Conservation (phyloP, 352 stramenopile genomes). For the Phytophthora citrophthora region DNA sequence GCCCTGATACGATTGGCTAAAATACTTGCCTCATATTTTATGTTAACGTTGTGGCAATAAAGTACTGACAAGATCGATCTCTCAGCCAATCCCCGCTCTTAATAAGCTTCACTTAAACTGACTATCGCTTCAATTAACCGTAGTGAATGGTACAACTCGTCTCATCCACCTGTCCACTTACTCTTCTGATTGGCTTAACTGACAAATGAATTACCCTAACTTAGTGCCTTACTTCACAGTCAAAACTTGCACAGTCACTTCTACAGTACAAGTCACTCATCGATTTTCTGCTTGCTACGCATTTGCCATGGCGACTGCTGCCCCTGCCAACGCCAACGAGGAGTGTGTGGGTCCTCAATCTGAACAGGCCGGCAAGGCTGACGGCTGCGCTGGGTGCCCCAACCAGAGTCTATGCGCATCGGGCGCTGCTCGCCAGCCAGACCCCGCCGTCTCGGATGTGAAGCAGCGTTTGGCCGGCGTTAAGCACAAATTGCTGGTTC, state of each 20-base stretch:
- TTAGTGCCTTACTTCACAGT: no score
- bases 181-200: no score
- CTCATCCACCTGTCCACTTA: no score
- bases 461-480: conserved; percentile 75
- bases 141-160: no score
- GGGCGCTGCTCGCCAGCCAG: conserved; percentile 86
- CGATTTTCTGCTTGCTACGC: conserved; percentile 11
- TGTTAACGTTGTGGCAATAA: no score
- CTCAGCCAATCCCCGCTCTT: no score
- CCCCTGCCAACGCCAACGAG: conserved; percentile 76
- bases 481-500: conserved; percentile 98
- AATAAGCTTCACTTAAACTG: no score
- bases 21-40: neutral
- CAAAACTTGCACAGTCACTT: neutral
- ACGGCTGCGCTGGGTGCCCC: conserved; percentile 96
- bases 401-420: conserved; percentile 97
- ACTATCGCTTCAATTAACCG: no score
- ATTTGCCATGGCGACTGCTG: conserved; percentile 42
- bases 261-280: conserved; percentile 9
- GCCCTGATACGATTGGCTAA: conserved; percentile 6
- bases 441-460: conserved; percentile 91
- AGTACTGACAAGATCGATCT: no score
- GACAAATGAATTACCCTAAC: no score
- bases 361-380: conserved; percentile 94
- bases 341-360: conserved; percentile 96